A percentile compares a stretch with the other conserved stretches of the same genome.
These are phyloP conservation scores for Brasilioporus rufonigricans DNA, from an alignment of 768 basidiomycete genomes.

Conservation along the genomic window DNA sequence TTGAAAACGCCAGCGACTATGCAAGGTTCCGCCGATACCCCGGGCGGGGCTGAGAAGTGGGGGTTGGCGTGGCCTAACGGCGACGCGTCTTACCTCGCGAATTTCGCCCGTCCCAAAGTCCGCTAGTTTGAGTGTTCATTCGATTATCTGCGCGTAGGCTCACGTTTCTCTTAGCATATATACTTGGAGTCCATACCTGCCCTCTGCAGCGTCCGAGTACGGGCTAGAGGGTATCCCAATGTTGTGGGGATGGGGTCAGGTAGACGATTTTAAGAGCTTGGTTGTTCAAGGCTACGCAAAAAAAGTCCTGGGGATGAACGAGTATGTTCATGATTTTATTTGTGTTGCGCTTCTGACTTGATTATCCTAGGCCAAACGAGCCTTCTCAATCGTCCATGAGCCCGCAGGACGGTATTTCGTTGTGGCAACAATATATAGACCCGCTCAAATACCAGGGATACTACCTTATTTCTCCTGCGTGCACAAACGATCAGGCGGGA, in stretches of 20 bases:
- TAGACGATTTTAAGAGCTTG: slow-evolving; percentile 43
- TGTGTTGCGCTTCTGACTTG: background rate
- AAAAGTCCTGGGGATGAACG: slow-evolving; percentile 69
- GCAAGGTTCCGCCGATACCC: background rate
- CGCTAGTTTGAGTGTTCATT: slow-evolving; percentile 37
- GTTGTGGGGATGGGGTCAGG: slow-evolving; percentile 66
- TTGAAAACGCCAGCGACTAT: slow-evolving; percentile 1
- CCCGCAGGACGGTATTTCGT: slow-evolving; percentile 46
- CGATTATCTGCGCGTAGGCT: background rate
- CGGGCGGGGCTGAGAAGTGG: slow-evolving; percentile 40
- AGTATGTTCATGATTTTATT: slow-evolving; percentile 45
- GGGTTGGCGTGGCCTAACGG: slow-evolving; percentile 70
- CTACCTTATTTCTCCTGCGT: slow-evolving; percentile 63
- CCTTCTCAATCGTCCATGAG: slow-evolving; percentile 60
- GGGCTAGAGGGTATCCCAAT: slow-evolving; percentile 63
- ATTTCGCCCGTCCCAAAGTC: slow-evolving; percentile 47
- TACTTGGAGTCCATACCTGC: slow-evolving; percentile 62
- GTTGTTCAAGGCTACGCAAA: slow-evolving; percentile 54
- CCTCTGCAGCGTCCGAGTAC: slow-evolving; percentile 37
- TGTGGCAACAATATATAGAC: slow-evolving; percentile 67
- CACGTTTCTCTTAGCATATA: slow-evolving; percentile 42
- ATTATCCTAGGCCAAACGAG: slow-evolving; percentile 60
- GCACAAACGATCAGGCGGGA: slow-evolving; percentile 62
- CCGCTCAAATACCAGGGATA: slow-evolving; percentile 62
- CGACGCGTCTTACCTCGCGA: slow-evolving; percentile 44